Conservation (phyloP, 805 yeast species). For the Candida taoyuanica region DNA sequence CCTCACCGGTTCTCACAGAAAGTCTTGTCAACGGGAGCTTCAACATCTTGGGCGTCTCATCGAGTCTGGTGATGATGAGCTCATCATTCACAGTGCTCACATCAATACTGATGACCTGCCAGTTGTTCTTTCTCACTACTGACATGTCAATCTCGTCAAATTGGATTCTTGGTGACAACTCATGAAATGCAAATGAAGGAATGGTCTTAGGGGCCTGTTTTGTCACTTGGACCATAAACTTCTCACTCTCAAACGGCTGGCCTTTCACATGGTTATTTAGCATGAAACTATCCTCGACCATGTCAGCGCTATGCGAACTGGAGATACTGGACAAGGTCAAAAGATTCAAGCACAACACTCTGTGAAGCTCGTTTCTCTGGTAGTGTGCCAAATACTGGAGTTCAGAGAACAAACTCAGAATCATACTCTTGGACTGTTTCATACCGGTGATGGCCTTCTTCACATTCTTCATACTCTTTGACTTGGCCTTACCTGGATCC, state of each 20-base stretch:
- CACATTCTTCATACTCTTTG: constrained; percentile 21
- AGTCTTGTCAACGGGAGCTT: constrained; percentile 58
- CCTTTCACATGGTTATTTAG: constrained; percentile 27
- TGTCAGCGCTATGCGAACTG: constrained; percentile 17
- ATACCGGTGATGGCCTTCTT: constrained; percentile 22
- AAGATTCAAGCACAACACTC: constrained; percentile 21
- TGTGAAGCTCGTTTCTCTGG: constrained; percentile 25
- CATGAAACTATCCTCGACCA: constrained; percentile 19
- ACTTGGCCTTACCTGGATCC: constrained; percentile 11
- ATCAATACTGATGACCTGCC: constrained; percentile 62
- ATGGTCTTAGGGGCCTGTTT: constrained; percentile 9
- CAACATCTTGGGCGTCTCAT: constrained; percentile 40
- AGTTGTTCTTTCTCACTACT: constrained; percentile 36
- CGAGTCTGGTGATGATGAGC: constrained; percentile 47
- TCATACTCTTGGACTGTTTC: constrained; percentile 21
- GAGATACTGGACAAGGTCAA: constrained; percentile 27
- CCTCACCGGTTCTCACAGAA: constrained; percentile 40
- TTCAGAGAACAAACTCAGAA: constrained; percentile 15
- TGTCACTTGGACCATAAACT: constrained; percentile 19
- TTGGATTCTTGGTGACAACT: constrained; percentile 5
- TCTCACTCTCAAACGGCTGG: constrained; percentile 27
- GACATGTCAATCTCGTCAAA: constrained; percentile 10
- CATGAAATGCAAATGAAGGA: constrained; percentile 17
- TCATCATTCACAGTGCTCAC: constrained; percentile 53
- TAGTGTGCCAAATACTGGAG: constrained; percentile 25